A percentile compares a stretch with the other conserved stretches of the same genome.
Conservation (phyloP, 306 rosid genomes). For the Fragaria iinumae region DNA sequence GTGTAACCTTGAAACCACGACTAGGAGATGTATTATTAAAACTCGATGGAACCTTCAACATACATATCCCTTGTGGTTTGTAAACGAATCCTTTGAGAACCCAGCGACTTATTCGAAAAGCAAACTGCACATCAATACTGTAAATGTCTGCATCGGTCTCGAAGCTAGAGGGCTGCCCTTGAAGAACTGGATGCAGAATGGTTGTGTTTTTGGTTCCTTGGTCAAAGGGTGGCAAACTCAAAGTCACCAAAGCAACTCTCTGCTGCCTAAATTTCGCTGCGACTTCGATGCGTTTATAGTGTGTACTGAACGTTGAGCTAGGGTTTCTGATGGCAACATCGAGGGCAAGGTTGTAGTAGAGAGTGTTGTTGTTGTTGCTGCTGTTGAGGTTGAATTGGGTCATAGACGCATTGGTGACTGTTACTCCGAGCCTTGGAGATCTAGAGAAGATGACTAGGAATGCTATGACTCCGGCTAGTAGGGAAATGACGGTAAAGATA, state of each 20-base stretch:
- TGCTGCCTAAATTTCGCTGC: neutral
- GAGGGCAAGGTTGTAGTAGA: conserved; percentile 26
- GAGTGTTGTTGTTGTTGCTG: neutral
- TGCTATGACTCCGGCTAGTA: neutral
- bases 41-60: conserved; percentile 24
- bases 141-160: conserved; percentile 18
- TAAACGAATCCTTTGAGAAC: neutral
- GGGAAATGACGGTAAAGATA: neutral
- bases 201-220: conserved; percentile 27
- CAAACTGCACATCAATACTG: conserved; percentile 14
- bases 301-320: conserved; percentile 9
- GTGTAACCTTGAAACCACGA: conserved; percentile 12
- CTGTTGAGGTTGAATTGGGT: conserved; percentile 22
- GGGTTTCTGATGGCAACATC: conserved; percentile 22
- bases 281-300: conserved; percentile 20
- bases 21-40: neutral
- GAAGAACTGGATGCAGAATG: conserved; percentile 6
- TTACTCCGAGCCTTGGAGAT: conserved; percentile 13
- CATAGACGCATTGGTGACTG: conserved; percentile 21
- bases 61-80: conserved; percentile 13
- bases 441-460: conserved; percentile 1
- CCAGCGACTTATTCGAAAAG: conserved; percentile 10
- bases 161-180: conserved; percentile 8
- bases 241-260: conserved; percentile 13
- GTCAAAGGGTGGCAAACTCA: conserved; percentile 11